Evolutionary conservation across 1,139 yeast species (phyloP).

Genomic region (Geotrichum reessii): DNA sequence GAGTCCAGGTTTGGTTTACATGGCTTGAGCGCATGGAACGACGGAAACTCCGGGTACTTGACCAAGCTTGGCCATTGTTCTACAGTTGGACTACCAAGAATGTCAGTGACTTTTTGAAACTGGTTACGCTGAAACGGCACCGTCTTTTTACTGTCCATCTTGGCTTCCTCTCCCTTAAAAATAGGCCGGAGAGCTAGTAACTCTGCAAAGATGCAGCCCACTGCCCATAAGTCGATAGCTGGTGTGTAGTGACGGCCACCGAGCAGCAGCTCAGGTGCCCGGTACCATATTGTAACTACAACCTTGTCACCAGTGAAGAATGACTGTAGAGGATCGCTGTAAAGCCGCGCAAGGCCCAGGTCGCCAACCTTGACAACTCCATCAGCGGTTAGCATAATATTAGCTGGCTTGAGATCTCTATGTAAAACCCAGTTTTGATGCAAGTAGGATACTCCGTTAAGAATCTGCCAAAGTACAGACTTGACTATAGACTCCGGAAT

Average conservation of each 20-base stretch:
- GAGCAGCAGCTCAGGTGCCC: slow-evolving; percentile 87
- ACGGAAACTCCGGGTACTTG: slow-evolving; percentile 78
- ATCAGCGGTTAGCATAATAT: slow-evolving; percentile 85
- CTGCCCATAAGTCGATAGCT: slow-evolving; percentile 94
- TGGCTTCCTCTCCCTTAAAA: slow-evolving; percentile 93
- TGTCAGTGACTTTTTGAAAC: slow-evolving; percentile 80
- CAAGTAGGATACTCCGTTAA: slow-evolving; percentile 83
- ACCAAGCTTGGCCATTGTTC: slow-evolving; percentile 72
- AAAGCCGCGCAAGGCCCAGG: slow-evolving; percentile 86
- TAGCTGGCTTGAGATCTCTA: slow-evolving; percentile 94
- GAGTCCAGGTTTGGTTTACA: slow-evolving; percentile 65
- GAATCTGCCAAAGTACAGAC: slow-evolving; percentile 83
- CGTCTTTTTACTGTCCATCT: slow-evolving; percentile 75
- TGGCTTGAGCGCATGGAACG: slow-evolving; percentile 57
- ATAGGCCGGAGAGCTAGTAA: slow-evolving; percentile 81
- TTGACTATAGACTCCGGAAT: slow-evolving; percentile 75
- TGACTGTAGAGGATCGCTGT: slow-evolving; percentile 83
- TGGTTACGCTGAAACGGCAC: slow-evolving; percentile 95
- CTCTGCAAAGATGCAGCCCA: slow-evolving; percentile 94
- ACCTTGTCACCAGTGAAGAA: slow-evolving; percentile 93
- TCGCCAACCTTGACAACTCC: slow-evolving; percentile 96
- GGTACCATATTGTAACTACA: slow-evolving; percentile 96
- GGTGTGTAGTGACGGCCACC: slow-evolving; percentile 96
- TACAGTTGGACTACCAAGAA: slow-evolving; percentile 76
- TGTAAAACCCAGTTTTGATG: slow-evolving; percentile 97